Evolutionary conservation across 108 stramenopile genomes (phyloP).

Genomic region (Cyclotella atomus): DNA sequence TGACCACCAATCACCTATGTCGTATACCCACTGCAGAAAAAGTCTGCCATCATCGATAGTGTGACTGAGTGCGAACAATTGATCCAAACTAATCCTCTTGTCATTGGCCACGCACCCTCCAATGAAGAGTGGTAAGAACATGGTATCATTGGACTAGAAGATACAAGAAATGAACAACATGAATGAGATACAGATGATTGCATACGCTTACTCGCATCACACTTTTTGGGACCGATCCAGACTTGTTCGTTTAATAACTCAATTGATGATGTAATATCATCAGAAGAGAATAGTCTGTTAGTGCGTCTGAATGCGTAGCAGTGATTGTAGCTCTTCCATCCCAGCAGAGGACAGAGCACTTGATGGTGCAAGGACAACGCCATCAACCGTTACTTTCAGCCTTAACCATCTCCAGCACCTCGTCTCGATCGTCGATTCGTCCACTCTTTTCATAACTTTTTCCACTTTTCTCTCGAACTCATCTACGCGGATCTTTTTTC

Average conservation of each 20-base stretch:
- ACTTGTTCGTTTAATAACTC: background rate
- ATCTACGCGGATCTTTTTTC: background rate
- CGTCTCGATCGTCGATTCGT: too few species aligned
- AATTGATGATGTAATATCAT: background rate
- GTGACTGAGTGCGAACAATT: conserved; percentile 10
- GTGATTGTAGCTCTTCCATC: conserved; percentile 17
- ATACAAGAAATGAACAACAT: background rate
- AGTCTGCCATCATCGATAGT: background rate
- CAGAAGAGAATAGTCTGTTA: background rate
- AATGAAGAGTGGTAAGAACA: conserved; percentile 13
- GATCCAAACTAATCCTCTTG: conserved; percentile 13
- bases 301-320: conserved; percentile 22
- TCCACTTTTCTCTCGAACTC: background rate
- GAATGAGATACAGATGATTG: background rate
- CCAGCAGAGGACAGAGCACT: conserved; percentile 18
- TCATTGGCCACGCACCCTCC: conserved; percentile 27
- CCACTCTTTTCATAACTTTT: background rate
- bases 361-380: conserved; percentile 10
- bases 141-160: background rate
- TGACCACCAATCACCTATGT: conserved; percentile 17
- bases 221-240: conserved; percentile 22
- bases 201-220: background rate
- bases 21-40: conserved; percentile 13
- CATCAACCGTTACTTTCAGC: conserved; percentile 7
- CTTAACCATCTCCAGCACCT: conserved; percentile 16